Percentiles rank a stretch among this genome's conserved stretches.
Conservation (phyloP, 768 basidiomycete genomes). For the Boletus rubescentipes region DNA sequence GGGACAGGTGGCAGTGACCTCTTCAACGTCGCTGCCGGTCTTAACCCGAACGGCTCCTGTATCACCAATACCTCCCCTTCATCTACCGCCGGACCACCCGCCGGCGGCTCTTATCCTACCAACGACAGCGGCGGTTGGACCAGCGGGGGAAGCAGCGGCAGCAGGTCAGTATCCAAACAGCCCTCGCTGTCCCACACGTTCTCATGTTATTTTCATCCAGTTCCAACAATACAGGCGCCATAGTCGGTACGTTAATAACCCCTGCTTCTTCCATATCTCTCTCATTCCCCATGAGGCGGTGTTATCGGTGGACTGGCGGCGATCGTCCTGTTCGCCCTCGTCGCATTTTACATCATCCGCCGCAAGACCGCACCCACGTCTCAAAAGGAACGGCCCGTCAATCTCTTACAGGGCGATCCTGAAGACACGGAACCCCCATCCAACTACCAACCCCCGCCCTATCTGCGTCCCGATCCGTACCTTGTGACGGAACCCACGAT, state of each 20-base stretch:
- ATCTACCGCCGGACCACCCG: conserved; percentile 74
- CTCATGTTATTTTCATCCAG: conserved; percentile 9
- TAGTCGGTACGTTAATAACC: conserved; percentile 45
- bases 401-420: conserved; percentile 59
- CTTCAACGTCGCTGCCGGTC: conserved; percentile 54
- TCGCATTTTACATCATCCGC: conserved; percentile 49
- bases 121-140: conserved; percentile 40
- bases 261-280: neutral
- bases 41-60: conserved; percentile 51
- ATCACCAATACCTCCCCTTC: conserved; percentile 62
- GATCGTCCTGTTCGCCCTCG: conserved; percentile 40
- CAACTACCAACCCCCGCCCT: conserved; percentile 59
- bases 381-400: conserved; percentile 58
- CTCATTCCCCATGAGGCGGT: conserved; percentile 38
- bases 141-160: conserved; percentile 23
- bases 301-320: conserved; percentile 58
- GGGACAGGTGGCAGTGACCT: conserved; percentile 67
- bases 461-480: conserved; percentile 76
- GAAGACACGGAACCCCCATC: conserved; percentile 46
- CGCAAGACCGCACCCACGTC: conserved; percentile 42
- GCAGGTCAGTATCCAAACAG: conserved; percentile 23
- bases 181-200: neutral
- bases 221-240: conserved; percentile 45
- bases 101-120: conserved; percentile 72
- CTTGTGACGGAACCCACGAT: conserved; percentile 63